These are phyloP conservation scores for Citrus cavaleriei DNA, from an alignment of 345 rosid species.

Conservation along the genomic window DNA sequence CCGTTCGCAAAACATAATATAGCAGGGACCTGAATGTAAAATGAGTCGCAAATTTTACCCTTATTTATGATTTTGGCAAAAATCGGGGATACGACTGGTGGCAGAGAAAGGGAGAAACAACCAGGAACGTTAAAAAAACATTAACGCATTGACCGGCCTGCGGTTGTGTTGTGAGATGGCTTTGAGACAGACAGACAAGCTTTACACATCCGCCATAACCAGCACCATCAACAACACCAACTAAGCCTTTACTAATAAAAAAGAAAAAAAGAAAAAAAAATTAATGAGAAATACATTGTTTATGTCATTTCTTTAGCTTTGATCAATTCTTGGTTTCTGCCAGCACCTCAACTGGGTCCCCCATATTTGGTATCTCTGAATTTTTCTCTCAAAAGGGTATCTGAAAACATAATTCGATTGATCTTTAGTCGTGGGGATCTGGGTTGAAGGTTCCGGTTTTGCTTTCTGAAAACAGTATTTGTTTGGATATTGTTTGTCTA, in stretches of 20 bases:
- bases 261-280: background rate
- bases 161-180: slow-evolving; percentile 1
- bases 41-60: background rate
- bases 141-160: slow-evolving; percentile 5
- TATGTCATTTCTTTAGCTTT: background rate
- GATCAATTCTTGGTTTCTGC: background rate
- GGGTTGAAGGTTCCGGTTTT: background rate
- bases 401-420: background rate
- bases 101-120: background rate
- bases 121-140: background rate
- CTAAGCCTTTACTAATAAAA: background rate
- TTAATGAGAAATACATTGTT: background rate
- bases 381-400: slow-evolving; percentile 4
- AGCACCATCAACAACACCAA: background rate
- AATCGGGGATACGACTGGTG: background rate
- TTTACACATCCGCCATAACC: background rate
- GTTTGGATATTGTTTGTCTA: background rate
- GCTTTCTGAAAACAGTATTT: background rate
- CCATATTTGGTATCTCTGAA: background rate
- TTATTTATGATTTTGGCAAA: too few species aligned
- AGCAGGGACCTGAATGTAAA: background rate
- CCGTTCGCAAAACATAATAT: too few species aligned
- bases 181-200: background rate
- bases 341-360: slow-evolving; percentile 3
- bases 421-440: slow-evolving; percentile 4